Percentiles rank a stretch among this genome's conserved stretches.
Conservation (phyloP, 1,284 basidiomycete genomes). For the Austroboletus olivaceoglutinosus region DNA sequence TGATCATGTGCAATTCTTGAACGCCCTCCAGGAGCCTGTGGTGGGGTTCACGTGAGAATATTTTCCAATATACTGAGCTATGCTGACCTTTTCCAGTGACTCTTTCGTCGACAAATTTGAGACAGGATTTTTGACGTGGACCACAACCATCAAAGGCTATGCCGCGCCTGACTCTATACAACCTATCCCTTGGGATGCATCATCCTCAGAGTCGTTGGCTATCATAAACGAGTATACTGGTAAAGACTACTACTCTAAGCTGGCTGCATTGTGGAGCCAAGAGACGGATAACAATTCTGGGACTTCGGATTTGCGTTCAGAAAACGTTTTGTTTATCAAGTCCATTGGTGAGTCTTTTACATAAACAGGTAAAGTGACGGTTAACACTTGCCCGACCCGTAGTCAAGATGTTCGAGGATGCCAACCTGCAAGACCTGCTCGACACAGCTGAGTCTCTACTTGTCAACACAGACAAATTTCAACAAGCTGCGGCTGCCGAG, state of each 20-base stretch:
- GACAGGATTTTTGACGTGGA: conserved; percentile 89
- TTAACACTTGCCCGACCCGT: conserved; percentile 8
- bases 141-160: conserved; percentile 70
- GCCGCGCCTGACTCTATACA: conserved; percentile 38
- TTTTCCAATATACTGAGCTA: neutral
- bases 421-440: conserved; percentile 54
- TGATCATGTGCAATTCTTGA: conserved; percentile 48
- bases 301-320: conserved; percentile 56
- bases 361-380: neutral
- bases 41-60: conserved; percentile 29
- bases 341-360: conserved; percentile 51
- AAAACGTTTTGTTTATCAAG: conserved; percentile 69
- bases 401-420: conserved; percentile 69
- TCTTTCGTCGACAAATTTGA: conserved; percentile 75
- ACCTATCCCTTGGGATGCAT: conserved; percentile 64
- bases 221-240: conserved; percentile 54
- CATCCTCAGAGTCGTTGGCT: conserved; percentile 59
- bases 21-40: conserved; percentile 43
- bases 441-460: conserved; percentile 59
- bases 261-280: conserved; percentile 67
- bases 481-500: conserved; percentile 90
- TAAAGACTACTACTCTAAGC: conserved; percentile 59
- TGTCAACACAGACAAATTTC: conserved; percentile 79
- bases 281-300: conserved; percentile 59
- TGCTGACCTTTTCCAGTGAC: conserved; percentile 35